Percentiles rank a stretch among this genome's conserved stretches.
These are phyloP conservation scores for Claviceps quebecensis DNA, from an alignment of 2,329 filamentous ascomycete genomes.

Conservation along the genomic window DNA sequence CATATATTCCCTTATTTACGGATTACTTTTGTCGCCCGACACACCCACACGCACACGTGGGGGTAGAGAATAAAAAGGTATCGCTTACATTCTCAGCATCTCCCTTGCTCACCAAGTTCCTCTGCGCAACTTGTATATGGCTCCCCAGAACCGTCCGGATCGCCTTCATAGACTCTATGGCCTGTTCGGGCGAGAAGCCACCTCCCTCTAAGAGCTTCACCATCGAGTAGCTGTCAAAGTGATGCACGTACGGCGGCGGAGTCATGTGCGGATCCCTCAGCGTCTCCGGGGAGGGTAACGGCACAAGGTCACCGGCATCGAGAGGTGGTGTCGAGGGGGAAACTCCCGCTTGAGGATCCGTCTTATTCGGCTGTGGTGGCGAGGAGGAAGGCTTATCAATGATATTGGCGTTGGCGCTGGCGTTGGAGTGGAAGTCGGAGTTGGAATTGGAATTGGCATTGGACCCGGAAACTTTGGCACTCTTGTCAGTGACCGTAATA, in stretches of 20 bases:
- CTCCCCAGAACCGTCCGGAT: constrained; percentile 62
- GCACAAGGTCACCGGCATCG: constrained; percentile 29
- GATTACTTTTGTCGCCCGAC: neutral
- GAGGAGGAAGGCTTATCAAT: neutral
- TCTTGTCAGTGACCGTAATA: too few species aligned
- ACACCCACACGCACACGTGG: too few species aligned
- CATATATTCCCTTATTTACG: neutral
- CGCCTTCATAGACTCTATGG: constrained; percentile 83
- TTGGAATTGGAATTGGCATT: too few species aligned
- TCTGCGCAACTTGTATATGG: constrained; percentile 69
- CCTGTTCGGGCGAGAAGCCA: constrained; percentile 60
- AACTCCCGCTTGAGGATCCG: neutral
- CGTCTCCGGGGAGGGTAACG: constrained; percentile 30
- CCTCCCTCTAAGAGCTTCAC: constrained; percentile 66
- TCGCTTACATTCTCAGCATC: constrained; percentile 64
- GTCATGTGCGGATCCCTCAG: constrained; percentile 50
- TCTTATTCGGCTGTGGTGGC: neutral
- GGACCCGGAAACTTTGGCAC: too few species aligned
- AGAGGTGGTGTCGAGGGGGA: constrained; percentile 11
- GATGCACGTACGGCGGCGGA: constrained; percentile 74
- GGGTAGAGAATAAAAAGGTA: too few species aligned
- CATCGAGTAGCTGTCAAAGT: constrained; percentile 88
- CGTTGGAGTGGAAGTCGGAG: too few species aligned
- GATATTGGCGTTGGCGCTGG: too few species aligned
- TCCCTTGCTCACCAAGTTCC: constrained; percentile 72